Percentiles rank a stretch among this genome's conserved stretches.
Conservation (phyloP, 257 asterid genomes). For the Catharanthus roseus region DNA sequence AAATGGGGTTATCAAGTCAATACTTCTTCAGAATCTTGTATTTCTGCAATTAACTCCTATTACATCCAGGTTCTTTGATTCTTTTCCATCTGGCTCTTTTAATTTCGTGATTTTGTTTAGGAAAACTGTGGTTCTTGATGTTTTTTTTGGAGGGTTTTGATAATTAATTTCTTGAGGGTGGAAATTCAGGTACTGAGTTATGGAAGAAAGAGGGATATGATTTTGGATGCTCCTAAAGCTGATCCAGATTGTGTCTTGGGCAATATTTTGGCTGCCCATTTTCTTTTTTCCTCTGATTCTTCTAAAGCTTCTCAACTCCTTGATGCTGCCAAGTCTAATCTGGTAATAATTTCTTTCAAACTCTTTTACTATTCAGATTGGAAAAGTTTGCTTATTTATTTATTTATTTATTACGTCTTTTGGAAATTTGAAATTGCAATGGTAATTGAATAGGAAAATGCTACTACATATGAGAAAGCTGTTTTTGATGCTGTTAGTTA, state of each 20-base stretch:
- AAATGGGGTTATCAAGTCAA: conserved; percentile 80
- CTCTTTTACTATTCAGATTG: neutral
- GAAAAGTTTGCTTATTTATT: neutral
- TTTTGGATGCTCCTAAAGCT: conserved; percentile 72
- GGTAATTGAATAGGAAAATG: conserved; percentile 49
- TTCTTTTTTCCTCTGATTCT: conserved; percentile 46
- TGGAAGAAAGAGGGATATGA: conserved; percentile 78
- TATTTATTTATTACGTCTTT: conserved; percentile 7
- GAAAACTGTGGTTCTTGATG: neutral
- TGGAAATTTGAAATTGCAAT: neutral
- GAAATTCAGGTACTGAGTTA: conserved; percentile 60
- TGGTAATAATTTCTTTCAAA: conserved; percentile 34
- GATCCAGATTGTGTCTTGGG: conserved; percentile 87
- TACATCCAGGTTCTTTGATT: conserved; percentile 53
- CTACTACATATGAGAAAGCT: conserved; percentile 64
- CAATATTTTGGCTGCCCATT: conserved; percentile 79
- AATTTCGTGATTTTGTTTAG: neutral
- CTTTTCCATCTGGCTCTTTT: conserved; percentile 1
- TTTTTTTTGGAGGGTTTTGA: too few species aligned
- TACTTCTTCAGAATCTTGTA: conserved; percentile 66
- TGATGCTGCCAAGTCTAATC: conserved; percentile 62
- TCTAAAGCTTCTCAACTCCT: conserved; percentile 43
- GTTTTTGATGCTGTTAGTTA: conserved; percentile 51
- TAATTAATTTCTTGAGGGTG: too few species aligned
- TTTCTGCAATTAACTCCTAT: conserved; percentile 73